A percentile compares a stretch with the other conserved stretches of the same genome.
Evolutionary conservation across 257 asterid species (phyloP).

Genomic region (Ilex aquifolium): DNA sequence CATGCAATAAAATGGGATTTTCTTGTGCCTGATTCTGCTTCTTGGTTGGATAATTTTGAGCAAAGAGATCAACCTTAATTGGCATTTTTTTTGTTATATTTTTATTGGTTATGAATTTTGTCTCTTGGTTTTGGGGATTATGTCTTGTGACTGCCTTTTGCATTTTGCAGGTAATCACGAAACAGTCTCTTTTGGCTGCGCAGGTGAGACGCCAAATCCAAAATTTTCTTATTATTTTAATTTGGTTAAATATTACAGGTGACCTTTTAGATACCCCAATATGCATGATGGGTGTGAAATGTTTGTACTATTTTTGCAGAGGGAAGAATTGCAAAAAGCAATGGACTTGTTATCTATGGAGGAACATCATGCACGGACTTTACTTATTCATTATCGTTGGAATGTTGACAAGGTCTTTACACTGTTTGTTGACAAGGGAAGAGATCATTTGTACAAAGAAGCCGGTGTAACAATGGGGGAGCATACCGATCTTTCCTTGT

Average conservation of each 20-base stretch:
- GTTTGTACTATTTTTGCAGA: conserved; percentile 23
- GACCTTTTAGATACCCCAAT: not conserved
- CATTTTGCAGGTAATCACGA: conserved; percentile 42
- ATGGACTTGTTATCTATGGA: conserved; percentile 48
- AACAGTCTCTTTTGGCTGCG: conserved; percentile 57
- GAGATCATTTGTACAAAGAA: conserved; percentile 28
- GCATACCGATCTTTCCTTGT: conserved; percentile 7
- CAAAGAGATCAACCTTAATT: too few species aligned
- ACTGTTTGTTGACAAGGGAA: conserved; percentile 42
- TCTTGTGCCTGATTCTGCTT: too few species aligned
- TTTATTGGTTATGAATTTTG: too few species aligned
- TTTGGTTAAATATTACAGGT: too few species aligned
- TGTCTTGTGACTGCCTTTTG: not conserved
- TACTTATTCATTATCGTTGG: conserved; percentile 61
- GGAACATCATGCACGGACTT: conserved; percentile 48
- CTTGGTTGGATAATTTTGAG: too few species aligned
- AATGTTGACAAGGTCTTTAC: conserved; percentile 31
- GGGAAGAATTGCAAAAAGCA: conserved; percentile 40
- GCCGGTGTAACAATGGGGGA: conserved; percentile 36
- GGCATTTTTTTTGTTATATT: too few species aligned
- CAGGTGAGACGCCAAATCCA: conserved; percentile 33
- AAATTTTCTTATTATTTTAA: not conserved
- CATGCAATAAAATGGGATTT: too few species aligned
- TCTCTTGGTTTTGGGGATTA: too few species aligned
- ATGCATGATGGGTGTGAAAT: not conserved